These are phyloP conservation scores for Cenchrus fungigraminus DNA, from an alignment of 176 grass and related monocot genomes.

Conservation along the genomic window DNA sequence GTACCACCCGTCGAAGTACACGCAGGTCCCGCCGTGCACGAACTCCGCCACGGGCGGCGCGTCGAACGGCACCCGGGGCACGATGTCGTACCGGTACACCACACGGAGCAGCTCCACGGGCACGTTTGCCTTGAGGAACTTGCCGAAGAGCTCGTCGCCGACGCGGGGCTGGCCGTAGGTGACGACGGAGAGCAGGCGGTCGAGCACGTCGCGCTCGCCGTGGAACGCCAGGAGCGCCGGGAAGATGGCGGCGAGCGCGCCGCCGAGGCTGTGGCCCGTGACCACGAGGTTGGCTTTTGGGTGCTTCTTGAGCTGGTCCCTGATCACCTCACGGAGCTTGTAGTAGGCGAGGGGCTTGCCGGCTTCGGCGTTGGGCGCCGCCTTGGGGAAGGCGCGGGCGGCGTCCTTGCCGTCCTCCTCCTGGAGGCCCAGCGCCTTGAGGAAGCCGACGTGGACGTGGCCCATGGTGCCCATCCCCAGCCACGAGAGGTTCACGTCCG, in stretches of 20 bases:
- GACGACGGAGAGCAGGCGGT: conserved; percentile 27
- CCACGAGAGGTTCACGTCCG: conserved; percentile 83
- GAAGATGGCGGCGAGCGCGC: conserved; percentile 74
- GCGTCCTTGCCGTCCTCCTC: conserved; percentile 53
- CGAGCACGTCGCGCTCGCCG: conserved; percentile 47
- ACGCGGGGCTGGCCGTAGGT: conserved; percentile 87
- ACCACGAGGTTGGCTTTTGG: conserved; percentile 52
- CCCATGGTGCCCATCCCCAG: conserved; percentile 69
- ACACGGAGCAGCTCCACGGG: conserved; percentile 23
- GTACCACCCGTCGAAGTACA: conserved; percentile 82
- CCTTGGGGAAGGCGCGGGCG: conserved; percentile 38
- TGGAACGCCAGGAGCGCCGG: conserved; percentile 67
- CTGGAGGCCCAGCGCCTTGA: conserved; percentile 86
- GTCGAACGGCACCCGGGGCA: conserved; percentile 75
- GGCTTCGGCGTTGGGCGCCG: not conserved
- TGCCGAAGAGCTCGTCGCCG: conserved; percentile 54
- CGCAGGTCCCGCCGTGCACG: conserved; percentile 58
- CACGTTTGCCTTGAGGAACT: conserved; percentile 10
- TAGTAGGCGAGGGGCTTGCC: conserved; percentile 70
- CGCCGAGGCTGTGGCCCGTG: conserved; percentile 90
- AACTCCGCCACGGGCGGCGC: conserved; percentile 36
- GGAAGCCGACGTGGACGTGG: conserved; percentile 81
- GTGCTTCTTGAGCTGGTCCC: conserved; percentile 49
- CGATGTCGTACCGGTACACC: conserved; percentile 86
- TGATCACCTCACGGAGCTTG: conserved; percentile 55